Evolutionary conservation across 2,329 filamentous ascomycete species (phyloP), one percentile per base, ranked within the genome.

Genomic region (Blastomyces emzantsi): DNA sequence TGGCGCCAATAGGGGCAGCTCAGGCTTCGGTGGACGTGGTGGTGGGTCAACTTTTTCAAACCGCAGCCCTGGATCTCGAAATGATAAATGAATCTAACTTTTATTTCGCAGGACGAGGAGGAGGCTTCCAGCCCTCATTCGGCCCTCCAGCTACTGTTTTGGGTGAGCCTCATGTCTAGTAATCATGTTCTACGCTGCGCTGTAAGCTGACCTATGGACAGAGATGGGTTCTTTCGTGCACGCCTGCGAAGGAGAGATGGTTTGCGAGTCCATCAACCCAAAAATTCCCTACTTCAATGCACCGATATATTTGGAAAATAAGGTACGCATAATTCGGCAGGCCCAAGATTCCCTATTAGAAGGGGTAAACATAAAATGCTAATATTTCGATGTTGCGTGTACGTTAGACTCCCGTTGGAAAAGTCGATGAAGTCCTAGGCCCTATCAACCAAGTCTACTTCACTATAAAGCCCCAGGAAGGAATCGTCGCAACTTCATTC

Each of bases 281-380:
- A 97, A 97, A 81, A 89, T 99, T 68, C 94, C 94, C 66, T 96
- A 96, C 82, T 99, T 99, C 88, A 97, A 97, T 82, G 94, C 94
- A 66, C 92, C 92, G 70, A 96, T 99, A 78, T 99, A 94, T 81
- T 88, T 97, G 73, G 93, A 97, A 84, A 99, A 97, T 83, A 99
- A 97, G 84, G 89, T 88, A 74, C 67, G 76, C 62, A 59, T 58
- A 59, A 64, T 36, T n/a, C 2, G 13, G 22, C n/a, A 22, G 22
- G 15, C 51, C 56, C n/a, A 57, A 9, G 7, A 19, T 58, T 64
- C 1, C 41, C n/a, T n/a, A 13, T 39, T n/a, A n/a, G 19, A 25
- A 30, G 2, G 2, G 6, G 41, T 4, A 19, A 39, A 22, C 22
- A 59, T 39, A 55, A 30, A 28, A 17, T 11, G 43, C 47, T 58